Evolutionary conservation across 495 filamentous ascomycete genomes (phyloP).

Genomic region (Hypoxylon trugodes): DNA sequence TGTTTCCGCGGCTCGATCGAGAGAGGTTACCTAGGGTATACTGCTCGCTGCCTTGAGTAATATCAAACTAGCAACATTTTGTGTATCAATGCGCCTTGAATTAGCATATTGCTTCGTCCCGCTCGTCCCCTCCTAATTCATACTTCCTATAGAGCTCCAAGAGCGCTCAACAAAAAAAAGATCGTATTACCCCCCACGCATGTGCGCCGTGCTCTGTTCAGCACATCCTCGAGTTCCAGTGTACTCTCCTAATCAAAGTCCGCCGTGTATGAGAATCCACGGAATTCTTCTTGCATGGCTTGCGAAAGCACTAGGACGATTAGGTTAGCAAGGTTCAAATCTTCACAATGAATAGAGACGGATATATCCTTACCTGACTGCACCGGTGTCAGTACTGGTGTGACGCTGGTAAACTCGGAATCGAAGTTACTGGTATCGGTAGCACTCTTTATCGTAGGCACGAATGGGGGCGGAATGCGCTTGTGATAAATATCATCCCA

Average conservation of each 20-base stretch:
- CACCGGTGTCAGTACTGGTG: constrained; percentile 94
- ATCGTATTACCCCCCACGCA: constrained; percentile 21
- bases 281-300: constrained; percentile 99
- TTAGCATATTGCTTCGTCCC: constrained; percentile 21
- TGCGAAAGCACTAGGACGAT: constrained; percentile 87
- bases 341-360: constrained; percentile 3
- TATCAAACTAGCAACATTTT: constrained; percentile 11
- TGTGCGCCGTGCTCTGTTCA: not conserved
- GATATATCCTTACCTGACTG: constrained; percentile 76
- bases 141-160: constrained; percentile 17
- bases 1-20: constrained; percentile 23
- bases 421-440: constrained; percentile 99
- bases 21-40: no score
- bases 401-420: constrained; percentile 97
- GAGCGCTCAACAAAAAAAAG: constrained; percentile 24
- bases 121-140: constrained; percentile 12
- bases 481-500: constrained; percentile 99
- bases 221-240: not conserved
- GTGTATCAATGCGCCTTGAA: constrained; percentile 24
- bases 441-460: constrained; percentile 84
- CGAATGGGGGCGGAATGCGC: constrained; percentile 84
- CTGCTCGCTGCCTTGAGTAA: constrained; percentile 15
- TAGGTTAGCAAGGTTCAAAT: constrained; percentile 35
- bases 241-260: constrained; percentile 55
- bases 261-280: constrained; percentile 89